Evolutionary conservation across 441 rosid species (phyloP).

Genomic region (Raphanus hybrid): DNA sequence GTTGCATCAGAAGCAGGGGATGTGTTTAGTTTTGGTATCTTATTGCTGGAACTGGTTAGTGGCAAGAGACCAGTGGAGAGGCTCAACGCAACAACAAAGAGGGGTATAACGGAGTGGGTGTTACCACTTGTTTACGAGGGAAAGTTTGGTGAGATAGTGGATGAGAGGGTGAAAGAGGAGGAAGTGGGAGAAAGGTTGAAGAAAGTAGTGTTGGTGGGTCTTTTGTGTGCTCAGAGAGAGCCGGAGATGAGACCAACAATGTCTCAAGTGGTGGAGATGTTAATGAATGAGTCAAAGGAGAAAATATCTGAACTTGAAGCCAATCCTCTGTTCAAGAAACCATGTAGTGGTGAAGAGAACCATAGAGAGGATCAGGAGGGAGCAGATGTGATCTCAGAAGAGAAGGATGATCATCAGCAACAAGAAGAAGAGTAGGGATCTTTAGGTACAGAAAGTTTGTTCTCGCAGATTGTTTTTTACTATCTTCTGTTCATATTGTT

Average conservation of each 20-base stretch:
- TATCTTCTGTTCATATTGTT: constrained; percentile 28
- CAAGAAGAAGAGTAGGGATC: constrained; percentile 21
- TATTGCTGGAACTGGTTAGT: constrained; percentile 57
- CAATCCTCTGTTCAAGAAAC: constrained; percentile 59
- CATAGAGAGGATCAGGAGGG: constrained; percentile 20
- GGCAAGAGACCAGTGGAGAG: constrained; percentile 67
- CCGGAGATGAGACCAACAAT: constrained; percentile 63
- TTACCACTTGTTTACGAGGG: constrained; percentile 30
- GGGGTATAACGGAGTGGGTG: constrained; percentile 59
- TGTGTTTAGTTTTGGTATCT: constrained; percentile 68
- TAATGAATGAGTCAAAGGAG: constrained; percentile 50
- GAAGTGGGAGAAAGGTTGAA: constrained; percentile 51
- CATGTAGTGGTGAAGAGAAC: constrained; percentile 24
- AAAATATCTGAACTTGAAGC: constrained; percentile 57
- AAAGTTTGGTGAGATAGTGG: constrained; percentile 37
- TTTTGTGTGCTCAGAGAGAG: constrained; percentile 55
- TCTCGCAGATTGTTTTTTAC: neutral
- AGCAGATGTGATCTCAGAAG: constrained; percentile 54
- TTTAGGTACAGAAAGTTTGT: constrained; percentile 13
- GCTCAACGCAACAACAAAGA: constrained; percentile 54
- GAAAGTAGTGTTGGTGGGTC: constrained; percentile 49
- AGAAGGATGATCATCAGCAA: constrained; percentile 28
- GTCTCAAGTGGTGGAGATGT: constrained; percentile 56
- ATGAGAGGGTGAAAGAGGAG: constrained; percentile 48
- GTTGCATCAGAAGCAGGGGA: constrained; percentile 58